A percentile compares a stretch with the other conserved stretches of the same genome.
Evolutionary conservation across 768 basidiomycete genomes (phyloP).

Genomic region (Hydnomerulius pinastri): DNA sequence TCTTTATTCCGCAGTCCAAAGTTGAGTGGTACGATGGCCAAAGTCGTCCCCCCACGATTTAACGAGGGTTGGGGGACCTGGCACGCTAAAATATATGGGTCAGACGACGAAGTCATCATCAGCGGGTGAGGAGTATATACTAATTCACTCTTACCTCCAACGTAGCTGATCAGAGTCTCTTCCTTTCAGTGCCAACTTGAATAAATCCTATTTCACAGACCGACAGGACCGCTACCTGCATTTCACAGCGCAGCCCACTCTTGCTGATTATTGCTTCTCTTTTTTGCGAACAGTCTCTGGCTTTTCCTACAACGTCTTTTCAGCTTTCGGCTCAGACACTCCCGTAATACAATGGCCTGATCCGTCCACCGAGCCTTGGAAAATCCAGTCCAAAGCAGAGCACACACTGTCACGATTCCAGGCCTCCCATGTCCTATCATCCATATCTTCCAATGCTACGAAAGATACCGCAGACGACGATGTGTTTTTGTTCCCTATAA

Average conservation of each 20-base stretch:
- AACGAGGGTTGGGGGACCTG: constrained; percentile 99
- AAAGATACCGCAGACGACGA: constrained; percentile 32
- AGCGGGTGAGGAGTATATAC: constrained; percentile 66
- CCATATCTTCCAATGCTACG: constrained; percentile 1
- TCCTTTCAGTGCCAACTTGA: constrained; percentile 80
- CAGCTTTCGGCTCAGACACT: constrained; percentile 38
- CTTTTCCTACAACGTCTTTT: constrained; percentile 62
- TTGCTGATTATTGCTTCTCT: constrained; percentile 83
- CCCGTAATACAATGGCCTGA: constrained; percentile 72
- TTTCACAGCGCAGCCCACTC: constrained; percentile 55
- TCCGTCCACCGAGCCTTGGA: constrained; percentile 62
- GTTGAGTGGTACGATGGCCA: constrained; percentile 70
- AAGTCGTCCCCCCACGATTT: constrained; percentile 84
- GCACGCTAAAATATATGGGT: constrained; percentile 96
- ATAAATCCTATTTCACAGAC: constrained; percentile 89
- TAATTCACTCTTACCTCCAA: neutral
- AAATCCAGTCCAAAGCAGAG: constrained; percentile 63
- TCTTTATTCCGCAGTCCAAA: constrained; percentile 89
- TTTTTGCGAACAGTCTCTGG: constrained; percentile 68
- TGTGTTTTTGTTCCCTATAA: constrained; percentile 74
- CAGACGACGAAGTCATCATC: constrained; percentile 89
- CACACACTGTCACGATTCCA: constrained; percentile 64
- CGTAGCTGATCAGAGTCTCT: constrained; percentile 1
- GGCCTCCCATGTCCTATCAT: constrained; percentile 33
- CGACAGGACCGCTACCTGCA: constrained; percentile 94